These are phyloP conservation scores for Backusella mclennaniae DNA, from an alignment of 192 early-diverging fungal species.

Conservation along the genomic window DNA sequence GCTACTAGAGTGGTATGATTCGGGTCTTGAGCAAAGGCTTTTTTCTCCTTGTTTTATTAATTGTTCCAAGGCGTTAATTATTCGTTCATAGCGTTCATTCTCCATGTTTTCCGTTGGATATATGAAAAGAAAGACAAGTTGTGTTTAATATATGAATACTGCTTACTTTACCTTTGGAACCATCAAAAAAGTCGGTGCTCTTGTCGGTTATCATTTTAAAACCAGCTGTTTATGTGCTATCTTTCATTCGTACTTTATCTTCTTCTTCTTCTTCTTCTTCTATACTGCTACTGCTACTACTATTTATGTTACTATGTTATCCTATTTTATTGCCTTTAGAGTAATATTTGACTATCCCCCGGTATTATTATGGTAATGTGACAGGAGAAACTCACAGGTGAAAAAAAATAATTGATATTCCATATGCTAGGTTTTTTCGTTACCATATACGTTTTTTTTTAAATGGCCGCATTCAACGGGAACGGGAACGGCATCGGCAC, in stretches of 20 bases:
- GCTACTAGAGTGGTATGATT: not conserved
- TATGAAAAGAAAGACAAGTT: not conserved
- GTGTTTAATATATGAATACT: not conserved
- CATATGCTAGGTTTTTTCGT: too few species aligned
- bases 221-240: not conserved
- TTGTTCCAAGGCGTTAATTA: not conserved
- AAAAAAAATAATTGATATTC: too few species aligned
- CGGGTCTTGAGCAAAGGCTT: not conserved
- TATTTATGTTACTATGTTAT: too few species aligned
- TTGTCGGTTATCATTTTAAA: not conserved
- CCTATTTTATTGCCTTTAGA: too few species aligned
- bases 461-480: too few species aligned
- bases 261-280: not conserved
- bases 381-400: too few species aligned
- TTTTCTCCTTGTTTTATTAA: not conserved
- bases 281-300: too few species aligned
- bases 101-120: not conserved
- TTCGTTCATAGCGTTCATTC: not conserved
- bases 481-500: too few species aligned
- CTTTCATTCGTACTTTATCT: not conserved
- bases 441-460: too few species aligned
- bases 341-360: too few species aligned
- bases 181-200: not conserved
- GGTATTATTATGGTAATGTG: too few species aligned
- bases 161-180: not conserved